Percentiles rank a stretch among this genome's conserved stretches.
phyloP scores from a whole-genome alignment of 805 yeast genomes.

The Nakazawaea peltata region DNA sequence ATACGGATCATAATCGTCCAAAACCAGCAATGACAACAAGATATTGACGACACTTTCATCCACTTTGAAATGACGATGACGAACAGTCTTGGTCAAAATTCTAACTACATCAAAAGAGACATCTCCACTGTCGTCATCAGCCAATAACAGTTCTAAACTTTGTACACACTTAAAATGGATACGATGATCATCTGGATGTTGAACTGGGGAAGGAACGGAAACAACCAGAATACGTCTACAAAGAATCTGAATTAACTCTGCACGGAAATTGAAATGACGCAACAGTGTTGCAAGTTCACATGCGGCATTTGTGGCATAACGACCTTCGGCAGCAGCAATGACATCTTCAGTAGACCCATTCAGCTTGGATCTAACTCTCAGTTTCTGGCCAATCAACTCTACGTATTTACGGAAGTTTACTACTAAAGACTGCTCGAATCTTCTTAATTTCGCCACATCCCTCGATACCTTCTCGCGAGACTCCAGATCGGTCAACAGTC shows the following conservation, averaged over 20 bases:
- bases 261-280: conserved; percentile 73
- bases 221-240: conserved; percentile 56
- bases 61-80: conserved; percentile 66
- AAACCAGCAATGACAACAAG: conserved; percentile 56
- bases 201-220: too few relatives aligned
- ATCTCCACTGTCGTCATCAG: conserved; percentile 78
- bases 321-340: conserved; percentile 30
- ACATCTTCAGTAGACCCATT: conserved; percentile 26
- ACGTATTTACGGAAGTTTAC: conserved; percentile 62
- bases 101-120: conserved; percentile 69
- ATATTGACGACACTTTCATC: conserved; percentile 78
- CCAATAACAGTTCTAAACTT: conserved; percentile 60
- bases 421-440: conserved; percentile 74
- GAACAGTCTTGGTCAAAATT: conserved; percentile 59
- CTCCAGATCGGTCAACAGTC: conserved; percentile 77
- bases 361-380: conserved; percentile 24
- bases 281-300: conserved; percentile 66
- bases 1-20: conserved; percentile 70
- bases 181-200: conserved; percentile 33
- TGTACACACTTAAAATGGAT: conserved; percentile 53
- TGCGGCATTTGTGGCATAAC: conserved; percentile 63
- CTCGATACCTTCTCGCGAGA: conserved; percentile 73
- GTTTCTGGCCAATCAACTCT: conserved; percentile 35
- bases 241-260: conserved; percentile 62
- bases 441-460: conserved; percentile 72